Conservation (phyloP, 331 rosid genomes). For the Acacia concinna region DNA sequence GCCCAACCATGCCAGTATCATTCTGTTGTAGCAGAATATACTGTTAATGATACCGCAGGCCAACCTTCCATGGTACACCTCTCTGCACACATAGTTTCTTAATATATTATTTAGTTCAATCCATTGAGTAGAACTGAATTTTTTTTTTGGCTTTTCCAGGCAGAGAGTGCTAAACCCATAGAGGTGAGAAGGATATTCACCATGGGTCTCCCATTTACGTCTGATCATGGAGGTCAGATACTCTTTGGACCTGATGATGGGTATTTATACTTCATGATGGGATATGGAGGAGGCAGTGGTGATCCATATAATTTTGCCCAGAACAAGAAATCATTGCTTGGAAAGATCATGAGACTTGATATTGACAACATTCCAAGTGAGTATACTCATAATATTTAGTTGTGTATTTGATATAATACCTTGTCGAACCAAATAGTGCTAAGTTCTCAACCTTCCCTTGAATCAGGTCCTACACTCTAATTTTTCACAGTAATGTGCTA, state of each 20-base stretch:
- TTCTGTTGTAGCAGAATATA: constrained; percentile 73
- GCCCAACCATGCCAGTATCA: constrained; percentile 87
- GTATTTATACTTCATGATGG: constrained; percentile 85
- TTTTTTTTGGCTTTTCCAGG: constrained; percentile 48
- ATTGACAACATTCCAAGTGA: constrained; percentile 73
- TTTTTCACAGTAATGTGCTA: background rate
- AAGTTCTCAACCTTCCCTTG: background rate
- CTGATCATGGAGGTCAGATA: constrained; percentile 83
- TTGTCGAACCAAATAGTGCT: background rate
- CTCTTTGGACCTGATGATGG: constrained; percentile 90
- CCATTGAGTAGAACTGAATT: constrained; percentile 11
- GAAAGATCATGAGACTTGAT: constrained; percentile 89
- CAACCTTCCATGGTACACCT: constrained; percentile 67
- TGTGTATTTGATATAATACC: background rate
- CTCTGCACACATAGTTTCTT: constrained; percentile 20
- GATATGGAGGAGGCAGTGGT: constrained; percentile 78
- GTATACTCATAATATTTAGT: constrained; percentile 31
- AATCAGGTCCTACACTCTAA: no score
- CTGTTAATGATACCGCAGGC: constrained; percentile 60
- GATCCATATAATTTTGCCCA: constrained; percentile 86
- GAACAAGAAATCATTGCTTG: constrained; percentile 90
- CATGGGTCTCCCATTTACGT: constrained; percentile 82
- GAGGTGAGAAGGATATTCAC: constrained; percentile 92
- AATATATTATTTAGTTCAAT: constrained; percentile 10
- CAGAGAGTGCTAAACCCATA: constrained; percentile 67